Base-by-base conservation (phyloP, 2,329 filamentous ascomycete species). In the Ophiognomonia clavigignenti-juglandacearum region DNA sequence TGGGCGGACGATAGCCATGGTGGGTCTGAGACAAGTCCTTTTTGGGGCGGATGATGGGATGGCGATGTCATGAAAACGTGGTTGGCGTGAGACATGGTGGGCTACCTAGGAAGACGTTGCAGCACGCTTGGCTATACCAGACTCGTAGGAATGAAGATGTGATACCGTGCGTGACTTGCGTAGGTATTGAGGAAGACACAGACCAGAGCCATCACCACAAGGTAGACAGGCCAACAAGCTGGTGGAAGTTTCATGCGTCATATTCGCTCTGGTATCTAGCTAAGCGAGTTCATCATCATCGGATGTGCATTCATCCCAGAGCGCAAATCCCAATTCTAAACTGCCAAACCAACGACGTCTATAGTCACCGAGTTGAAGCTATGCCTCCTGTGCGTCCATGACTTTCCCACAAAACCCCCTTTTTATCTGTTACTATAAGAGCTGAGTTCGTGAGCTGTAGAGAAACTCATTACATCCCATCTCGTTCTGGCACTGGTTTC, bases 231-330 rank as follows among this genome's bases (percentile, higher is more conserved):
- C n/a, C 24, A 16, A 39, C 22, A 29, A 13, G 35, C 29, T 11
- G 18, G 23, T 16, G 20, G 43, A 18, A 46, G 29, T 39, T 31
- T 35, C 29, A 32, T 49, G 29, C 32, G 39, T 52, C 39, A 45
- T 46, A 43, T 52, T 36, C 34, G 49, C 50, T 52, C 31, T 39
- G 43, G 31, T 39, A 42, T 46, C 47, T 43, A 42, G 46, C 46
- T 43, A 44, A 36, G 36, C n/a, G 22, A 47, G 31, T 46, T 39
- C 24, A n/a, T 45, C 45, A 45, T 51, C 42, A 32, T 51, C 20
- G 36, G 27, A 36, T 35, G 39, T 46, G 42, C 42, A 36, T 44
- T 43, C 50, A 35, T 52, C 46, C 42, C 50, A 52, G 50, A 46
- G 35, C 43, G 34, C 50, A 49, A 18, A 26, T 16, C 32, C 46